Base-by-base conservation (phyloP, 352 stramenopile species). In the Stramenopiles sp. region DNA sequence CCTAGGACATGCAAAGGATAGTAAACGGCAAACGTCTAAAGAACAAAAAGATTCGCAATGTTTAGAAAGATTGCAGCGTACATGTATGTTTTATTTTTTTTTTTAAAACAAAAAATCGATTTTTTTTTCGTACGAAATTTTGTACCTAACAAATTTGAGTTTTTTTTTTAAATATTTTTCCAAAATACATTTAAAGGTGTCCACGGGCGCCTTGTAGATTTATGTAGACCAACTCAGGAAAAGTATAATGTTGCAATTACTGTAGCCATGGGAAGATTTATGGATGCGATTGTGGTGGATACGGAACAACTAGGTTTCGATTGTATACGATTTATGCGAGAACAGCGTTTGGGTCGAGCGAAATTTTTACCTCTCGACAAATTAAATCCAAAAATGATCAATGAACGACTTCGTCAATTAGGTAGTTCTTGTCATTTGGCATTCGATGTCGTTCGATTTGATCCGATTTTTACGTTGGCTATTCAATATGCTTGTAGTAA, bases 231-330 rank as follows among this genome's bases (percentile, higher is more conserved):
- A 0, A 69, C 74, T 12, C 74, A 93, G 48, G 59, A 73, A 23
- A 75, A 83, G 43, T 97, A 91, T 59, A 87, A 91, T 52, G 66
- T 93, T 50, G 83, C 80, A 17, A 73, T 97, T 15, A 88, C 75
- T 0, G 74, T 93, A 1, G 84, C 80, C 19, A 80, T 71, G n/a
- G 81, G 81, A 32, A 92, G 89, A 40, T 69, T 93, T 55, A 91
- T 93, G 73, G 80, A 94, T 24, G 57, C 63, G 20, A 67, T 86
- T 40, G 68, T 84, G 17, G 71, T 86, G 3, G 65, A 80, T 46
- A 74, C 61, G 0, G 60, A 66, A 38, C 29, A 50, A 28, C 71
- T 56, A 18, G 67, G 48, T 8, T 54, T 68, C 21, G 59, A 78
- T 38, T 84, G 69, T 49, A 74, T 85, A 35, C 49, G 65, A 35